Percentiles rank a stretch among this genome's conserved stretches.
phyloP scores from a whole-genome alignment of 768 basidiomycete genomes.

The Lactarius sanguifluus region DNA sequence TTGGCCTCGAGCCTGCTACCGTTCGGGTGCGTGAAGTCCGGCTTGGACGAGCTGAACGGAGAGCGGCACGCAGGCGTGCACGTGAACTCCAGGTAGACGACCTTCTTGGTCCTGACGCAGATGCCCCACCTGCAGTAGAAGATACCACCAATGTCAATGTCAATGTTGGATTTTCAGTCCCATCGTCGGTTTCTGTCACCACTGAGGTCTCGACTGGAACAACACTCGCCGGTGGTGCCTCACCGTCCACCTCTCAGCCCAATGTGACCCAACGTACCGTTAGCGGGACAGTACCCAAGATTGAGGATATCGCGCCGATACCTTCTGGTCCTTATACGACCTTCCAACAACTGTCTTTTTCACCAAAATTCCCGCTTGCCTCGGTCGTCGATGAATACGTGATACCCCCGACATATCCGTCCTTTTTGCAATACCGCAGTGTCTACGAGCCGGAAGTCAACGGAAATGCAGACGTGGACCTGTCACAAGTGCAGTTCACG shows the following conservation, averaged over 20 bases:
- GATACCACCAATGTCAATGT: slow-evolving; percentile 39
- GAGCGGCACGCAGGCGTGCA: slow-evolving; percentile 79
- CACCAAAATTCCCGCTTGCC: slow-evolving; percentile 85
- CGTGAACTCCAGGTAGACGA: slow-evolving; percentile 60
- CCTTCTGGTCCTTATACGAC: slow-evolving; percentile 84
- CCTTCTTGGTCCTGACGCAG: slow-evolving; percentile 45
- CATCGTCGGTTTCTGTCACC: slow-evolving; percentile 44
- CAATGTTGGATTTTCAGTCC: slow-evolving; percentile 59
- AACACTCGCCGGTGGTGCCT: slow-evolving; percentile 32
- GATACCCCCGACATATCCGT: slow-evolving; percentile 86
- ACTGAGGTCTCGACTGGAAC: slow-evolving; percentile 43
- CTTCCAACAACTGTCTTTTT: slow-evolving; percentile 85
- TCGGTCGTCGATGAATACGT: slow-evolving; percentile 88
- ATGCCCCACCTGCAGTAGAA: slow-evolving; percentile 48
- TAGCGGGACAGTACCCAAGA: slow-evolving; percentile 40
- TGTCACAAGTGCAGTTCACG: slow-evolving; percentile 65
- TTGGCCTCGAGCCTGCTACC: slow-evolving; percentile 89
- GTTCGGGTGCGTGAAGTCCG: slow-evolving; percentile 93
- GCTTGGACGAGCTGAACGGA: slow-evolving; percentile 82
- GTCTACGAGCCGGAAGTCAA: slow-evolving; percentile 58
- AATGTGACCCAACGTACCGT: slow-evolving; percentile 32
- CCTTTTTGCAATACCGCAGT: slow-evolving; percentile 69
- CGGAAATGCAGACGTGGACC: slow-evolving; percentile 44
- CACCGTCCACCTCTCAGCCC: slow-evolving; percentile 29
- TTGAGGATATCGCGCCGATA: slow-evolving; percentile 67